Base-by-base conservation (phyloP, 768 basidiomycete genomes). In the Mycena sanguinolenta region DNA sequence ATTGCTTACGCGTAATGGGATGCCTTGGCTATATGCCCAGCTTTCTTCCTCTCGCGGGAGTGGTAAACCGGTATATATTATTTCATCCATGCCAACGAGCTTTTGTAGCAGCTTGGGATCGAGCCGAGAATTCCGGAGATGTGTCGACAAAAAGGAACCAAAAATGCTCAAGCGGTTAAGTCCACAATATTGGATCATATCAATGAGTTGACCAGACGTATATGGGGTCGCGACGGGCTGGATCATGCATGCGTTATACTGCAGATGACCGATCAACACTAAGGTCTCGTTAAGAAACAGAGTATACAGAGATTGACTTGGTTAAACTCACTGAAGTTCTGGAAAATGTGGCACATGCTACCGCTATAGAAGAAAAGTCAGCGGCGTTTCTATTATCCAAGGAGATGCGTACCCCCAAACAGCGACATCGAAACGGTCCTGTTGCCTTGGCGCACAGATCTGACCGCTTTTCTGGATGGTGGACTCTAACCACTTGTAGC, bases 261-360 rank as follows among this genome's bases (percentile, higher is more conserved):
- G 91, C 30, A 95, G 81, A 67, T 85, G 82, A 58, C 92, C 91
- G 75, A 94, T 81, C 53, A 95, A 84, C 89, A 93, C 92, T 91
- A 71, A 69, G 65, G 64, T 30, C 36, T 57, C 74, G 58, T 65
- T 59, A 23, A 39, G 76, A 71, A 73, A 65, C 28, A 72, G 65
- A 73, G 78, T 73, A 77, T 76, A 65, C 75, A 38, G 66, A 65
- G 62, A 63, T 60, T 63, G 54, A 58, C 17, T 42, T n/a, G n/a
- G n/a, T n/a, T 65, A 58, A 74, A 83, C 91, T 84, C 80, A 92
- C 92, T 90, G 85, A 90, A 92, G 49, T 86, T 88, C 79, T 94
- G 92, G 32, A 81, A 93, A 70, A 94, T 94, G 80, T 94, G 93
- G 77, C 91, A 93, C 91, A 94, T 92, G 83, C 91, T 92, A 66